Percentiles rank a stretch among this genome's conserved stretches.
Conservation (phyloP, 1,284 basidiomycete species). For the Tetrapyrgos nigripes region DNA sequence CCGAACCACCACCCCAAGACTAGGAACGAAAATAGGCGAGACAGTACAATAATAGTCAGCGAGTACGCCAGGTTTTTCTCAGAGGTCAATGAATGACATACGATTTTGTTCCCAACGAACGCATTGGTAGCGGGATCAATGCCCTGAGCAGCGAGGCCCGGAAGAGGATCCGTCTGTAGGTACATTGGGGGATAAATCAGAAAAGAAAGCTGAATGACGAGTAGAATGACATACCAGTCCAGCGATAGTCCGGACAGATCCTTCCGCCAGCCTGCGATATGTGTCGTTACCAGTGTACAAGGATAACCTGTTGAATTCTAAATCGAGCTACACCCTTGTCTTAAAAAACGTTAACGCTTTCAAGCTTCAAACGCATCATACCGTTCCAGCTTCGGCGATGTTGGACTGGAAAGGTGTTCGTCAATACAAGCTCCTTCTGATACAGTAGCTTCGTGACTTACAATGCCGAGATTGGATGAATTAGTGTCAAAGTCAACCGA, state of each 20-base stretch:
- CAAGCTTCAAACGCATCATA: conserved; percentile 41
- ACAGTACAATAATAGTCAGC: neutral
- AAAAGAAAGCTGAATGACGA: neutral
- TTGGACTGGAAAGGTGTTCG: conserved; percentile 48
- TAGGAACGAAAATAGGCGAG: too few species aligned
- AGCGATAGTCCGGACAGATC: conserved; percentile 49
- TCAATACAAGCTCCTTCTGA: neutral
- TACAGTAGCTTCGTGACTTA: conserved; percentile 33
- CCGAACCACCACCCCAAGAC: conserved; percentile 73
- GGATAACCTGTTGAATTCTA: conserved; percentile 46
- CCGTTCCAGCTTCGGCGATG: conserved; percentile 73
- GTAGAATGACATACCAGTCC: conserved; percentile 37
- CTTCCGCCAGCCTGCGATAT: conserved; percentile 30
- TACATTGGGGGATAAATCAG: neutral
- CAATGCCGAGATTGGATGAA: conserved; percentile 43
- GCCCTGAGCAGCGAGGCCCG: conserved; percentile 10
- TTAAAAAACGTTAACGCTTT: neutral
- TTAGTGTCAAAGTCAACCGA: conserved; percentile 60
- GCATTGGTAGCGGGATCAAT: conserved; percentile 7
- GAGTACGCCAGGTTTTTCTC: neutral
- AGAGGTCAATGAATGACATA: neutral
- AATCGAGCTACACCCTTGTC: conserved; percentile 37
- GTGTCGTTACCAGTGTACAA: conserved; percentile 34
- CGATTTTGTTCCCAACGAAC: conserved; percentile 8
- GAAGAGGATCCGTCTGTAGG: neutral